Evolutionary conservation across 73 alveolate species (phyloP), one percentile per base, ranked within the genome.

Genomic region (Symbiodinium natans): DNA sequence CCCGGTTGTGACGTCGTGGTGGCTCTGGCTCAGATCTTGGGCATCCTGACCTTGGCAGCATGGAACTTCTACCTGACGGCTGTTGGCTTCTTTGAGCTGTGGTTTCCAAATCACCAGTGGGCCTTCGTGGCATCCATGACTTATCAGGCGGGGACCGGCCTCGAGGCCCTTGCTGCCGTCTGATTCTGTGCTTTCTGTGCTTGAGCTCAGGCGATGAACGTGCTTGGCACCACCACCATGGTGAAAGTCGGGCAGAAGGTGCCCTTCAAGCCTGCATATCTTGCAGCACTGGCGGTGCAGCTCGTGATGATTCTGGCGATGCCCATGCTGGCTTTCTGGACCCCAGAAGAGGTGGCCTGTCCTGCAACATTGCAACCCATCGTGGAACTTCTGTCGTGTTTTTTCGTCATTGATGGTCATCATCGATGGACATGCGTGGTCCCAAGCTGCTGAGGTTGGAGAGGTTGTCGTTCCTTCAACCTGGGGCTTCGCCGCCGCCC

Each of bases 291-390:
- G 74, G 23, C 87, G 38, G 43, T 74, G 8, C 43, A 34, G 11
- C 84, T 33, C 33, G 43, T 41, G 10, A 90, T 71, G 96, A 90
- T 90, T 31, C 74, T 90, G 27, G 46, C 25, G 31, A 52, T 90
- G 96, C 96, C 96, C 48, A 90, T 90, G 96, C 77, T 90, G 88
- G 96, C 96, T 0, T 90, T 90, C 48, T 90, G 96, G 96, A 36
- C 88, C 36, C 88, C 96, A 4, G 39, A 68, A 33, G 48, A 90
- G 75, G 96, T 9, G 1, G 84, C 84, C 42, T 34, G 84, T 27
- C 84, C 23, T n/a, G 59, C 59, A 13, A 13, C 59, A 46, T 46
- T n/a, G 59, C 59, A 46, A 13, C 59, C 59, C 6, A 46, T 46
- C 59, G 21, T n/a, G n/a, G n/a, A n/a, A n/a, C n/a, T n/a, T n/a